phyloP scores from a whole-genome alignment of 2,329 filamentous ascomycete genomes.

The Pestalotiopsis sp. region DNA sequence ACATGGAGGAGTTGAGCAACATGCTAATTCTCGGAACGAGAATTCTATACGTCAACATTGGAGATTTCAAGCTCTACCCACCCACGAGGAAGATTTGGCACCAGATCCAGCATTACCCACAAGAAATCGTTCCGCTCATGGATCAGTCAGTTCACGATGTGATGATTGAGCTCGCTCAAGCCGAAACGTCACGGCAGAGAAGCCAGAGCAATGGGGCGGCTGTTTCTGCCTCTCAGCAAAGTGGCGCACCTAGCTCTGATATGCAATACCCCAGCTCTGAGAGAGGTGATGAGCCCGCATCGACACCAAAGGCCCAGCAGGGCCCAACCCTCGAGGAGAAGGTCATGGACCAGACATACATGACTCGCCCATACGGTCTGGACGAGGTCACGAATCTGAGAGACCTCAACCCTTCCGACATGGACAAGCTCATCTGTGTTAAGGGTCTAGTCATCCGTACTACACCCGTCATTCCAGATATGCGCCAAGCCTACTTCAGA shows the following conservation, averaged over 20 bases:
- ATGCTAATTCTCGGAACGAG: slow-evolving; percentile 88
- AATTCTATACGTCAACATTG: slow-evolving; percentile 84
- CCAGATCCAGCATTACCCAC: slow-evolving; percentile 90
- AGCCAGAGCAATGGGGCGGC: slow-evolving; percentile 33
- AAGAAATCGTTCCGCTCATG: slow-evolving; percentile 95
- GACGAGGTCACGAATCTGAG: slow-evolving; percentile 88
- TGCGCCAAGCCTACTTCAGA: slow-evolving; percentile 98
- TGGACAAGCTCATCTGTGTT: slow-evolving; percentile 93
- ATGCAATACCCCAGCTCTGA: slow-evolving; percentile 82
- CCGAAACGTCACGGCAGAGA: slow-evolving; percentile 73
- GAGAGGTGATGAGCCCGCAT: slow-evolving; percentile 52
- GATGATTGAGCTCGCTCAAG: slow-evolving; percentile 86
- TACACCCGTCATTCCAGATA: slow-evolving; percentile 95
- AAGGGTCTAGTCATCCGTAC: slow-evolving; percentile 96
- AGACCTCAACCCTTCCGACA: slow-evolving; percentile 91
- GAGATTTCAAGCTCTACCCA: slow-evolving; percentile 90
- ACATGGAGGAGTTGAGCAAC: slow-evolving; percentile 81
- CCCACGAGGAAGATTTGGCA: slow-evolving; percentile 93
- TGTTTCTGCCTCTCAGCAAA: slow-evolving; percentile 58
- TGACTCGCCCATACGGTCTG: slow-evolving; percentile 86
- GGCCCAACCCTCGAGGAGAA: slow-evolving; percentile 73
- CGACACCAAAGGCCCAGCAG: slow-evolving; percentile 45
- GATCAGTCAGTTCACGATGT: slow-evolving; percentile 92
- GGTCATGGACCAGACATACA: slow-evolving; percentile 78
- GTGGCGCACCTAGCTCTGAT: slow-evolving; percentile 68